Evolutionary conservation across 495 filamentous ascomycete species (phyloP).

Genomic region (Astrothelium subdiscretum): DNA sequence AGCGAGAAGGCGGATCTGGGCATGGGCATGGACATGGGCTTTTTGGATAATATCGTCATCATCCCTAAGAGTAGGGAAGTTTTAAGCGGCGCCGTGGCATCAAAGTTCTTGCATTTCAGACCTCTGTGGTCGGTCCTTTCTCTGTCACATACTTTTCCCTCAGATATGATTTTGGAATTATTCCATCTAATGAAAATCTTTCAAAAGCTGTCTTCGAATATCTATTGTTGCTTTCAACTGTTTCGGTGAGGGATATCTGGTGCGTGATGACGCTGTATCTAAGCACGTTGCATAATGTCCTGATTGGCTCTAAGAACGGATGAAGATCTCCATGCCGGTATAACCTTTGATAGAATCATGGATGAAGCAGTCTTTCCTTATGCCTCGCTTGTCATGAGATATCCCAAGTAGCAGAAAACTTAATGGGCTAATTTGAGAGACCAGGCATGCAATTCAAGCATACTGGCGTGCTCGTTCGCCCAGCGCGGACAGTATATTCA

Average conservation of each 20-base stretch:
- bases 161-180: not conserved
- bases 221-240: not conserved
- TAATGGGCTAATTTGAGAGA: no score
- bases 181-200: not conserved
- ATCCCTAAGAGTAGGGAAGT: not conserved
- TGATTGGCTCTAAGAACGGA: no score
- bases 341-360: no score
- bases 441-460: no score
- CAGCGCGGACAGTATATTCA: no score
- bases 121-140: not conserved
- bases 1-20: not conserved
- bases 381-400: no score
- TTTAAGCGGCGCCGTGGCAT: not conserved
- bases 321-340: no score
- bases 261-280: not conserved
- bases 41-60: not conserved
- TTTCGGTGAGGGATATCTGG: not conserved
- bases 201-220: not conserved
- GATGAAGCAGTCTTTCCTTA: no score
- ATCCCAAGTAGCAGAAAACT: no score
- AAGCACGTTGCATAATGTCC: no score
- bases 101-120: not conserved
- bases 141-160: not conserved
- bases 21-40: not conserved
- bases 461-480: no score